Evolutionary conservation across 176 grass and related monocot species (phyloP).

Genomic region (Eleusine indica): DNA sequence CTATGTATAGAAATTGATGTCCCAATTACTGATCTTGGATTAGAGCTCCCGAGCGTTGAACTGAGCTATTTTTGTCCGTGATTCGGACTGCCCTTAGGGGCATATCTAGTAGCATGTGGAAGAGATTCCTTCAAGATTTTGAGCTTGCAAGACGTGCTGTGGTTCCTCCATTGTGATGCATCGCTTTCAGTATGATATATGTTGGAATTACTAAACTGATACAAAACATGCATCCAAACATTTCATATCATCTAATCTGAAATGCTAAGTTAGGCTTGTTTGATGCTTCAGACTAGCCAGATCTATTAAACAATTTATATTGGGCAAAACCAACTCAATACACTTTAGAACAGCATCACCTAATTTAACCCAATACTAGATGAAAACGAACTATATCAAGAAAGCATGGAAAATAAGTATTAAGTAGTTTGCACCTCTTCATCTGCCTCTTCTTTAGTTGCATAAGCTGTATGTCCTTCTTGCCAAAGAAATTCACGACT

Average conservation of each 20-base stretch:
- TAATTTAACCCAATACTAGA: not conserved
- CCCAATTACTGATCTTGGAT: not conserved
- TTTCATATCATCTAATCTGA: not conserved
- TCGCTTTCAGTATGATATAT: not conserved
- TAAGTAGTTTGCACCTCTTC: constrained; percentile 63
- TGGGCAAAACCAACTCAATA: constrained; percentile 5
- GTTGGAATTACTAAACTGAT: not conserved
- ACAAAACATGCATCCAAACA: not conserved
- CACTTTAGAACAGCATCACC: not conserved
- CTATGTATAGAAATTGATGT: not conserved
- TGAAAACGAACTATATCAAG: not conserved
- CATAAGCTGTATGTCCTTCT: constrained; percentile 96
- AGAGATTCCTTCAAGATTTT: not conserved
- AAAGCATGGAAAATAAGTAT: not conserved
- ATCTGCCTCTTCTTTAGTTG: constrained; percentile 91
- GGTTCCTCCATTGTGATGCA: not conserved
- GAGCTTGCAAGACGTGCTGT: not conserved
- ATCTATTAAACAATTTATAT: not conserved
- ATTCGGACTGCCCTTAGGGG: not conserved
- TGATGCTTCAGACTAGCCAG: constrained; percentile 8
- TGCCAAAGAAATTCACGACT: constrained; percentile 99
- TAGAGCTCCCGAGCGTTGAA: not conserved
- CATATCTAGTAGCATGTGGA: not conserved
- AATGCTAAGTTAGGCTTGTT: not conserved
- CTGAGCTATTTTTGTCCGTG: not conserved